These are phyloP conservation scores for Cardamine occulta DNA, from an alignment of 345 rosid genomes.

Conservation along the genomic window DNA sequence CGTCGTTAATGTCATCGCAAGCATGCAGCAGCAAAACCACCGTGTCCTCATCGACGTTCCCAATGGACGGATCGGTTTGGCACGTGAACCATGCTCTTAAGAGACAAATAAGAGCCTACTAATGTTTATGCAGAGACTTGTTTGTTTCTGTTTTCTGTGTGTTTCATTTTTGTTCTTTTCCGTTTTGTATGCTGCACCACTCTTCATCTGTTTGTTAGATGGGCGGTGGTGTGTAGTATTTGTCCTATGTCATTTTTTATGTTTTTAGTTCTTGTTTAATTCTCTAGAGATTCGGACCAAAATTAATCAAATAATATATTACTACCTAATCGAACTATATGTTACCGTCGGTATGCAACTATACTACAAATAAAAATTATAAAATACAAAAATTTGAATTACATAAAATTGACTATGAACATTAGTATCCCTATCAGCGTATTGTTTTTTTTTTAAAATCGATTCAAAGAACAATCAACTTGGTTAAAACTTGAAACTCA, in stretches of 20 bases:
- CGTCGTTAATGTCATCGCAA: constrained; percentile 84
- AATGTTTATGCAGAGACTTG: constrained; percentile 37
- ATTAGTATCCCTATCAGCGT: not conserved
- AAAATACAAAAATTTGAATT: not conserved
- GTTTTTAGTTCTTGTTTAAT: constrained; percentile 23
- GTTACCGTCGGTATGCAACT: not conserved
- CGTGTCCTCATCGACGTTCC: constrained; percentile 76
- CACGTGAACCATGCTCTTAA: constrained; percentile 76
- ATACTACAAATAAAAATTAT: not conserved
- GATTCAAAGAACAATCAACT: not conserved
- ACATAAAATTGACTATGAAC: not conserved
- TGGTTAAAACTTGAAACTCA: not conserved
- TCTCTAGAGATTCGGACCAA: constrained; percentile 17
- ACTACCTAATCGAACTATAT: not conserved
- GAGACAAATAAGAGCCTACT: constrained; percentile 37
- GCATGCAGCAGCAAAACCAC: constrained; percentile 95
- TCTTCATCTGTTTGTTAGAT: constrained; percentile 22
- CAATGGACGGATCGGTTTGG: constrained; percentile 78
- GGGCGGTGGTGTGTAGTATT: constrained; percentile 29
- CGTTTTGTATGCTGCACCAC: constrained; percentile 29
- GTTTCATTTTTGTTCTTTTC: constrained; percentile 26
- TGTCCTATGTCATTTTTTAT: constrained; percentile 28
- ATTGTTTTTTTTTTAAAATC: too few relatives aligned
- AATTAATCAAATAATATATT: constrained; percentile 9
- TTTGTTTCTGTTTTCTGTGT: constrained; percentile 38